Evolutionary conservation across 106 monocot species (phyloP), one percentile per base, ranked within the genome.

Genomic region (Dendrobium officinale): DNA sequence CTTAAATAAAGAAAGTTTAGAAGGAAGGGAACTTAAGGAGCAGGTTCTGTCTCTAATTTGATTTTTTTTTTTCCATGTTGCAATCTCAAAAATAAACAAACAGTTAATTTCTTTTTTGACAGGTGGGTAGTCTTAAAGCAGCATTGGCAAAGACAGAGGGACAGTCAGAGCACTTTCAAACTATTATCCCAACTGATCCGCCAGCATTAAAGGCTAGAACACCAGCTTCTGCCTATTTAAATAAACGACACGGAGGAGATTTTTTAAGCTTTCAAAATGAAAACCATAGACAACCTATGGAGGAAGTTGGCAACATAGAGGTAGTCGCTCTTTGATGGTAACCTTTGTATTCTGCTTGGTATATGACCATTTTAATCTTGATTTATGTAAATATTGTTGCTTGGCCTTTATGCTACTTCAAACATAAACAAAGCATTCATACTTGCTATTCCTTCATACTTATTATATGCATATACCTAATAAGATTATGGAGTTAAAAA

Each of bases 1-100:
- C 22, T 16, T 91, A 42, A 99, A 99, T 40, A 99, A 93, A 82
- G 99, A 93, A 33, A 84, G 73, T 80, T 84, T 87, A 67, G 99
- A 99, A 79, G 83, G 90, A 29, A 95, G 87, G 80, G 90, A 93
- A 54, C 95, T 99, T 48, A 95, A 90, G 77, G 99, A 93, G 67
- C 99, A 99, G 99, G 99, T 99, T 75, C 70, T 11, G 70, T 17
- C 1, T 29, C 0, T 43, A 7, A 4, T 55, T 16, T 40, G 44
- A 42, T 75, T 19, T 3, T 26, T 55, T n/a, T 37, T 37, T 67
- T 27, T 42, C 9, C 24, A 18, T 77, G 19, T 20, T 42, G 17
- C 45, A 27, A 45, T 22, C 17, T 37, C 3, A 18, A 54, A 18
- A n/a, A 79, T 41, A 77, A 74, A 24, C 6, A n/a, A 55, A 51